phyloP scores from a whole-genome alignment of 2,329 filamentous ascomycete genomes.

The Clonostachys chloroleuca region DNA sequence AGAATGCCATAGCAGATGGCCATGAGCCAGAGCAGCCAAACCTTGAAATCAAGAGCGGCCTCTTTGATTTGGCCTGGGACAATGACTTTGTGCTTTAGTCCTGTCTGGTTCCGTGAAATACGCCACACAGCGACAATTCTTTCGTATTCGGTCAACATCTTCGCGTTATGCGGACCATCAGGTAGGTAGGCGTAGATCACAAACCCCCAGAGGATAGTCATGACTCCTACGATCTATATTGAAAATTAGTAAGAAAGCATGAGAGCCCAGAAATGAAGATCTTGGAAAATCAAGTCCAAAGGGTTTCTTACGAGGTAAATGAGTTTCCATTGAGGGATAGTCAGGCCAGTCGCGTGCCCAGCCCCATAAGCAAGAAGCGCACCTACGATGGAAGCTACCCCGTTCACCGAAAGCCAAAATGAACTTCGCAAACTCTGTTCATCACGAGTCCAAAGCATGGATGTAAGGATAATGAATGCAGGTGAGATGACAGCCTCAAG shows the following conservation, averaged over 20 bases:
- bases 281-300: too few species aligned
- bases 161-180: too few species aligned
- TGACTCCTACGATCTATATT: too few species aligned
- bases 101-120: constrained; percentile 3
- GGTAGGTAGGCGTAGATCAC: too few species aligned
- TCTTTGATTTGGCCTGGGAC: constrained; percentile 3
- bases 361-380: constrained; percentile 26
- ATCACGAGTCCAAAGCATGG: constrained; percentile 59
- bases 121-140: neutral
- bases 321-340: too few species aligned
- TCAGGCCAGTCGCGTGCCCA: too few species aligned
- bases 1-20: constrained; percentile 3
- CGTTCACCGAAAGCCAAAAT: constrained; percentile 56
- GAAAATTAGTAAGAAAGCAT: too few species aligned
- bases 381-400: constrained; percentile 53
- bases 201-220: too few species aligned
- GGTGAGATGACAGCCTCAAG: constrained; percentile 62
- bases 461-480: constrained; percentile 60
- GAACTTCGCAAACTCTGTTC: constrained; percentile 59
- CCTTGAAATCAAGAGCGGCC: constrained; percentile 1
- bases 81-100: constrained; percentile 1
- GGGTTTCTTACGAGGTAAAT: too few species aligned
- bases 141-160: too few species aligned
- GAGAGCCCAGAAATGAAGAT: too few species aligned
- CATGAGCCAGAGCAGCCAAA: constrained; percentile 3